These are phyloP conservation scores for Suhomyces coccinellae DNA, from an alignment of 1,139 yeast genomes.

Conservation along the genomic window DNA sequence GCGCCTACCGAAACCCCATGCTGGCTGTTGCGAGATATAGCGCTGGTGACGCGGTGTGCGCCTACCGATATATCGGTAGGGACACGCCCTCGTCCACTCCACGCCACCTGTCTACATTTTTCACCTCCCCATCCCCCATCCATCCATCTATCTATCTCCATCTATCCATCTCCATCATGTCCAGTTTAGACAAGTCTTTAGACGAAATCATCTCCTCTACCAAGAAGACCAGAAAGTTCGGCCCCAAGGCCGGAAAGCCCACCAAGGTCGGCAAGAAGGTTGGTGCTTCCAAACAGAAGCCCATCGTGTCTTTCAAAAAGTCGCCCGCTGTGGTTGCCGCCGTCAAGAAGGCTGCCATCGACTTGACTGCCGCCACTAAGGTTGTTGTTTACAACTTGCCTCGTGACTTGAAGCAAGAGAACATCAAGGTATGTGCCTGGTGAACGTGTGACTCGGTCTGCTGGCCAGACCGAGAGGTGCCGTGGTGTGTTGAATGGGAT, in stretches of 20 bases:
- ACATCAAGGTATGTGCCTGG: conserved; percentile 72
- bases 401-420: conserved; percentile 73
- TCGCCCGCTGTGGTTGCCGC: conserved; percentile 33
- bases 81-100: conserved; percentile 1
- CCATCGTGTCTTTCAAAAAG: conserved; percentile 42
- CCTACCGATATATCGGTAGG: background rate
- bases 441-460: conserved; percentile 2
- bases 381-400: conserved; percentile 79
- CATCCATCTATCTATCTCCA: no score
- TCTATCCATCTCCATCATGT: conserved; percentile 22
- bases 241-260: conserved; percentile 23
- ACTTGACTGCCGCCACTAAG: conserved; percentile 63
- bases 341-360: conserved; percentile 33
- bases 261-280: conserved; percentile 41
- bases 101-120: background rate
- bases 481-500: conserved; percentile 8
- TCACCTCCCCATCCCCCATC: background rate
- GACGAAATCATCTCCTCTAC: conserved; percentile 88
- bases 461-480: conserved; percentile 3
- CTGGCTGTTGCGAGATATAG: no score
- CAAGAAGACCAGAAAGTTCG: conserved; percentile 30
- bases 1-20: no score
- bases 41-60: background rate
- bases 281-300: conserved; percentile 31
- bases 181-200: conserved; percentile 86